Evolutionary conservation across 257 asterid species (phyloP).

Genomic region (Solanum tacnaense): DNA sequence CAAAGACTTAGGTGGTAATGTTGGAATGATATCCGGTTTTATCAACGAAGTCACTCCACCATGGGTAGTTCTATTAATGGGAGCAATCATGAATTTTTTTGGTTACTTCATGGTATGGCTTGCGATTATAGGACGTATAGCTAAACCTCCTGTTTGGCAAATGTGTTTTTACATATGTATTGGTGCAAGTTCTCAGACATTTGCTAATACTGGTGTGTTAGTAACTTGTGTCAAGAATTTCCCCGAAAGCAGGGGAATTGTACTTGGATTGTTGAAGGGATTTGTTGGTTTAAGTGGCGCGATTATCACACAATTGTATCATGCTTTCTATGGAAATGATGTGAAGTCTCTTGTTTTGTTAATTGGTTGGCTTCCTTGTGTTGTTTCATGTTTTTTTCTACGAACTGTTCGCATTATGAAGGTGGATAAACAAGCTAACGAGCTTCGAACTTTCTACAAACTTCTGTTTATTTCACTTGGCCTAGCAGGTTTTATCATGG

Average conservation of each 20-base stretch:
- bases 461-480: slow-evolving; percentile 34
- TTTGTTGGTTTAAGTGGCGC: slow-evolving; percentile 51
- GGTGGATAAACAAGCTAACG: slow-evolving; percentile 6
- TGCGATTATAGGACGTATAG: slow-evolving; percentile 22
- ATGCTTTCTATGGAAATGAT: slow-evolving; percentile 22
- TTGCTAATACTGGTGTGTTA: background rate
- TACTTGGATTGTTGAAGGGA: slow-evolving; percentile 41
- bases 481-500: slow-evolving; percentile 34
- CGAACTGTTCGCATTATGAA: slow-evolving; percentile 20
- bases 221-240: background rate
- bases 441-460: slow-evolving; percentile 21
- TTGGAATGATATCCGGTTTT: slow-evolving; percentile 42
- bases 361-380: slow-evolving; percentile 43
- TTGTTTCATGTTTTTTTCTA: slow-evolving; percentile 17
- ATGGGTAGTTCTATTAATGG: slow-evolving; percentile 50
- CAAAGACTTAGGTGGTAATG: slow-evolving; percentile 54
- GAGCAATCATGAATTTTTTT: slow-evolving; percentile 42
- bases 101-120: slow-evolving; percentile 62
- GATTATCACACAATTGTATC: slow-evolving; percentile 27
- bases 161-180: slow-evolving; percentile 43
- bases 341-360: slow-evolving; percentile 24
- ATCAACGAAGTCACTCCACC: slow-evolving; percentile 50
- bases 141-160: slow-evolving; percentile 40
- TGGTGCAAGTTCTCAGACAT: slow-evolving; percentile 52
- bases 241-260: slow-evolving; percentile 27